phyloP scores from a whole-genome alignment of 192 early-diverging fungal genomes.

The Chytriomyces confervae region DNA sequence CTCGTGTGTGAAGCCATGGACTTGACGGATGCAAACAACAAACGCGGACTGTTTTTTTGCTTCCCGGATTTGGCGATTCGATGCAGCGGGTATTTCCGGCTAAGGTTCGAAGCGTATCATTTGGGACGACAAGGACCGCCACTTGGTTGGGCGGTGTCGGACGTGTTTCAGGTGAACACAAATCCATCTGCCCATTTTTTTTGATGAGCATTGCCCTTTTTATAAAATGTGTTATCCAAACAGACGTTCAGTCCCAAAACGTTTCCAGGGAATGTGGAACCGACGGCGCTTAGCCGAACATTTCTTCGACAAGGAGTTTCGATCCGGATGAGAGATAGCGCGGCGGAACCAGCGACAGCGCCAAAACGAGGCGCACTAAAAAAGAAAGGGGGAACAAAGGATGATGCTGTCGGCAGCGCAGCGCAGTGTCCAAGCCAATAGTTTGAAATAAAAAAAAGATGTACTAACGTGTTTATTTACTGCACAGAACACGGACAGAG shows the following conservation, averaged over 20 bases:
- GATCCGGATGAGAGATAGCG: neutral
- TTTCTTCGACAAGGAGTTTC: slow-evolving; percentile 42
- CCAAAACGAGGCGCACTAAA: too few relatives aligned
- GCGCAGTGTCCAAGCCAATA: too few relatives aligned
- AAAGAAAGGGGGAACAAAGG: too few relatives aligned
- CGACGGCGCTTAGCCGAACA: slow-evolving; percentile 37
- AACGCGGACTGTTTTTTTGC: slow-evolving; percentile 44
- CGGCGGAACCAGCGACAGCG: too few relatives aligned
- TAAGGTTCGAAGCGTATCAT: slow-evolving; percentile 45
- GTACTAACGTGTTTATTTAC: too few relatives aligned
- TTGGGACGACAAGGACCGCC: neutral
- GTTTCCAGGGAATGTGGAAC: slow-evolving; percentile 46
- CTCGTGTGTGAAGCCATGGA: slow-evolving; percentile 40
- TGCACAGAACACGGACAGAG: too few relatives aligned
- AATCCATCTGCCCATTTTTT: neutral
- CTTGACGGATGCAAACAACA: slow-evolving; percentile 37
- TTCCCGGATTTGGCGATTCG: slow-evolving; percentile 51
- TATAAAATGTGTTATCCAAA: neutral
- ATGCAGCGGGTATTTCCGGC: slow-evolving; percentile 38
- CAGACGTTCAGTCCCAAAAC: slow-evolving; percentile 41
- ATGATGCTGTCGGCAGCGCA: too few relatives aligned
- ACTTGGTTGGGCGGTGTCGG: slow-evolving; percentile 18
- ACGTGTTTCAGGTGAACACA: slow-evolving; percentile 30
- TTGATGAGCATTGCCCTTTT: neutral
- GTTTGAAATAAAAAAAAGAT: too few relatives aligned